A percentile compares a stretch with the other conserved stretches of the same genome.
These are phyloP conservation scores for Tetrahymena elliotti DNA, from an alignment of 73 alveolate species.

Conservation along the genomic window DNA sequence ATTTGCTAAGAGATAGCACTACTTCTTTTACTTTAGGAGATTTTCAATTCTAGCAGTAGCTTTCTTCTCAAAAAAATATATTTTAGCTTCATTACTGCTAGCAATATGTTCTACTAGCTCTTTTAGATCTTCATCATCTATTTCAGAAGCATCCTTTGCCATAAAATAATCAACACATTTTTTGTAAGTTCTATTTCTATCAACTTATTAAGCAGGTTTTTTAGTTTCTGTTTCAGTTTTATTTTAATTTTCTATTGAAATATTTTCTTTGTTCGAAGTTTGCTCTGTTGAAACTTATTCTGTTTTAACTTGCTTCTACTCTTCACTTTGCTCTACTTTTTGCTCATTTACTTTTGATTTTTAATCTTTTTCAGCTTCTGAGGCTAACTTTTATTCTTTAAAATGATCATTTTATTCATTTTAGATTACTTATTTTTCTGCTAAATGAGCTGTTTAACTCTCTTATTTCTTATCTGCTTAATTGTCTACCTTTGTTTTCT, in stretches of 20 bases:
- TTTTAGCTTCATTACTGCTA: neutral
- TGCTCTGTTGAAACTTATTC: neutral
- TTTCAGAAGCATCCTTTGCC: conserved; percentile 1
- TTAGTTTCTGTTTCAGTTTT: neutral
- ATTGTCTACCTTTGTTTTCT: conserved; percentile 4
- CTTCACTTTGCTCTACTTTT: neutral
- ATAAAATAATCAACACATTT: neutral
- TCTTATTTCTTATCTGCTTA: neutral
- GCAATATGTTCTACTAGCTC: neutral
- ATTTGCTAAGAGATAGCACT: conserved; percentile 4
- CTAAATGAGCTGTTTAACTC: neutral
- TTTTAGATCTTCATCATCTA: neutral
- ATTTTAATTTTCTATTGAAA: neutral
- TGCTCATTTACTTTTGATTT: neutral
- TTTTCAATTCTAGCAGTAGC: conserved; percentile 41
- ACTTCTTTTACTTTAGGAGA: conserved; percentile 16
- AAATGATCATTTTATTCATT: conserved; percentile 54
- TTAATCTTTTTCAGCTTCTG: neutral
- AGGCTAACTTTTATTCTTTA: neutral
- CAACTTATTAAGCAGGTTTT: neutral
- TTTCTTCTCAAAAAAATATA: conserved; percentile 52
- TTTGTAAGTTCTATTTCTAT: neutral
- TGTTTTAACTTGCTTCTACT: neutral
- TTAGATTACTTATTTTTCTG: conserved; percentile 35
- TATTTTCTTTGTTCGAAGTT: neutral